Percentiles rank a stretch among this genome's conserved stretches.
phyloP scores from a whole-genome alignment of 2,329 filamentous ascomycete species.

The Lachnellula subtilissima region DNA sequence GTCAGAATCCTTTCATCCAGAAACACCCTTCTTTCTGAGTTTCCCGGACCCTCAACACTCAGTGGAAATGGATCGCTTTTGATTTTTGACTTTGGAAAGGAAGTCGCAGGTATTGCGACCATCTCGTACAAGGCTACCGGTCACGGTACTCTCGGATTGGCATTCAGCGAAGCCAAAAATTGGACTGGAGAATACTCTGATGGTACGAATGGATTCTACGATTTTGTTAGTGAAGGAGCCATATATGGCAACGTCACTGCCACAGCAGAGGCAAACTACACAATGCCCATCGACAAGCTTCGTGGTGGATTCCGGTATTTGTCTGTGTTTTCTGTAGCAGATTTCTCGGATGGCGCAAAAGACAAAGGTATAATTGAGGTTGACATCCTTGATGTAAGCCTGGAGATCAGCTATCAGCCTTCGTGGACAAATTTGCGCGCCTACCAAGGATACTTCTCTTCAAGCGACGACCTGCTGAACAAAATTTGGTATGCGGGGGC shows the following conservation, averaged over 20 bases:
- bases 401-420: constrained; percentile 38
- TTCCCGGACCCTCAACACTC: constrained; percentile 11
- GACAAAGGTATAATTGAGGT: constrained; percentile 14
- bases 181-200: constrained; percentile 43
- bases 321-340: constrained; percentile 37
- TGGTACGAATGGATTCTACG: constrained; percentile 39
- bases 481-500: constrained; percentile 48
- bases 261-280: constrained; percentile 33
- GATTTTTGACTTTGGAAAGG: constrained; percentile 54
- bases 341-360: constrained; percentile 23
- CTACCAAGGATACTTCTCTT: constrained; percentile 52
- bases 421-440: constrained; percentile 40
- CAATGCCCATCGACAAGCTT: constrained; percentile 40
- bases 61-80: constrained; percentile 44
- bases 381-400: constrained; percentile 29
- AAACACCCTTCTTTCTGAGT: constrained; percentile 36
- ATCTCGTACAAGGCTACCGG: constrained; percentile 44
- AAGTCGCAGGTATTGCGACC: constrained; percentile 52
- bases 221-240: constrained; percentile 41
- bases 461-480: constrained; percentile 46
- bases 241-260: constrained; percentile 39
- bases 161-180: constrained; percentile 43
- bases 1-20: constrained; percentile 17
- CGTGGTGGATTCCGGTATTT: constrained; percentile 51
- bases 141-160: constrained; percentile 38